A percentile compares a stretch with the other conserved stretches of the same genome.
phyloP scores from a whole-genome alignment of 495 filamentous ascomycete genomes.

The Bryoglossum gracile region DNA sequence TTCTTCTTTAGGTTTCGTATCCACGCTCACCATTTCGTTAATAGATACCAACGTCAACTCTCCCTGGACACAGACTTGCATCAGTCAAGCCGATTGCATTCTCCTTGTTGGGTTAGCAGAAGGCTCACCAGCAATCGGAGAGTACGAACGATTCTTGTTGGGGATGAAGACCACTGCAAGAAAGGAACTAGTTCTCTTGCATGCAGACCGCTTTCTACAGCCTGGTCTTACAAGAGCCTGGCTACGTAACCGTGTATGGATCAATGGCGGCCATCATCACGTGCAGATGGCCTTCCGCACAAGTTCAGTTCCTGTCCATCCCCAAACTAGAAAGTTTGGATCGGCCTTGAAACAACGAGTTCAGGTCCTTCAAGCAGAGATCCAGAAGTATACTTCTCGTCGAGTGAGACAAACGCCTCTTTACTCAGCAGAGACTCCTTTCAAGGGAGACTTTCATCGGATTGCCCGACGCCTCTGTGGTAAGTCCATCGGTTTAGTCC shows the following conservation, averaged over 20 bases:
- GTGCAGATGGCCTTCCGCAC: constrained; percentile 90
- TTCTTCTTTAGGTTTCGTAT: too few species aligned
- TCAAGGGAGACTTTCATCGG: constrained; percentile 95
- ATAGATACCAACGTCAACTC: constrained; percentile 84
- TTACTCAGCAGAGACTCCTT: constrained; percentile 84
- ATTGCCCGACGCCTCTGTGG: constrained; percentile 86
- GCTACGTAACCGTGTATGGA: constrained; percentile 92
- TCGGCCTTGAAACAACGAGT: constrained; percentile 87
- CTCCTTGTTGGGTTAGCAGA: constrained; percentile 89
- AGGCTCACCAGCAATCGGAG: constrained; percentile 79
- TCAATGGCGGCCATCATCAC: constrained; percentile 98
- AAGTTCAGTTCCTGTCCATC: constrained; percentile 68
- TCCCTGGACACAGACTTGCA: constrained; percentile 97
- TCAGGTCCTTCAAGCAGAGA: constrained; percentile 91
- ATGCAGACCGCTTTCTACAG: constrained; percentile 81
- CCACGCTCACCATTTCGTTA: constrained; percentile 21
- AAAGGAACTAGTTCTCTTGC: constrained; percentile 90
- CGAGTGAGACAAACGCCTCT: constrained; percentile 78
- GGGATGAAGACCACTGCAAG: constrained; percentile 96
- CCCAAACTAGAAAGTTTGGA: constrained; percentile 69
- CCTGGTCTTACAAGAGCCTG: constrained; percentile 79
- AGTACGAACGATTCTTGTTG: constrained; percentile 91
- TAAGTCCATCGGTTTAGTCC: constrained; percentile 87
- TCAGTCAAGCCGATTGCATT: constrained; percentile 92
- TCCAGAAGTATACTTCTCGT: constrained; percentile 92